Conservation (phyloP, 345 rosid species). For the Aquilaria yunnanensis region DNA sequence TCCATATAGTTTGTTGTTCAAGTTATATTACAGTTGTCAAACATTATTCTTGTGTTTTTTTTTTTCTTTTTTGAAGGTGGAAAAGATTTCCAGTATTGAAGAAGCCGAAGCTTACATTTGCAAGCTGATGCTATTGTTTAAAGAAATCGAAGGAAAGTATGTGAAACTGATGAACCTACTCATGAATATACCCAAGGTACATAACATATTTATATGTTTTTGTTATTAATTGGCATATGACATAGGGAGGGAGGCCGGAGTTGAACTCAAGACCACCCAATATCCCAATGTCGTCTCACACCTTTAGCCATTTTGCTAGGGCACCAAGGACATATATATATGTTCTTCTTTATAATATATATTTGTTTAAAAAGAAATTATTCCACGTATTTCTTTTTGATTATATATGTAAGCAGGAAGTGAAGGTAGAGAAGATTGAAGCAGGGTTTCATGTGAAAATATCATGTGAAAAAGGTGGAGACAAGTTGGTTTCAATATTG, state of each 20-base stretch:
- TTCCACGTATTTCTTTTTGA: background rate
- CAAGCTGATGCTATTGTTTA: slow-evolving; percentile 55
- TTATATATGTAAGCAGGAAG: slow-evolving; percentile 27
- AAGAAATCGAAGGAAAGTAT: slow-evolving; percentile 41
- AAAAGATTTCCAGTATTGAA: slow-evolving; percentile 28
- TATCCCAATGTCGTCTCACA: too few relatives aligned
- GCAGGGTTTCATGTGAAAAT: slow-evolving; percentile 41
- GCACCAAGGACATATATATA: too few relatives aligned
- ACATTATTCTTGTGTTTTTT: background rate
- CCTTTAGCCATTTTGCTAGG: too few relatives aligned
- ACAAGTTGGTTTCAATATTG: slow-evolving; percentile 43
- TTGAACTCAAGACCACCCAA: too few relatives aligned
- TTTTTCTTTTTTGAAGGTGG: slow-evolving; percentile 31
- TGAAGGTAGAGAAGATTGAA: slow-evolving; percentile 57
- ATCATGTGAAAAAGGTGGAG: slow-evolving; percentile 36
- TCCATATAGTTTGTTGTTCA: too few relatives aligned
- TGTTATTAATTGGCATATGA: too few relatives aligned
- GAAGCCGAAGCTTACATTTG: slow-evolving; percentile 42
- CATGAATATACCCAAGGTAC: too few relatives aligned
- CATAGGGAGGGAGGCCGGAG: too few relatives aligned
- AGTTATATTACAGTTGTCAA: too few relatives aligned
- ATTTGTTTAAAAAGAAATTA: background rate
- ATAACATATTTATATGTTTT: too few relatives aligned
- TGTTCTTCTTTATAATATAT: background rate
- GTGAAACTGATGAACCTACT: slow-evolving; percentile 17